Percentiles rank a stretch among this genome's conserved stretches.
phyloP scores from a whole-genome alignment of 148 eudicot species.

The Vaccinium myrtillus region DNA sequence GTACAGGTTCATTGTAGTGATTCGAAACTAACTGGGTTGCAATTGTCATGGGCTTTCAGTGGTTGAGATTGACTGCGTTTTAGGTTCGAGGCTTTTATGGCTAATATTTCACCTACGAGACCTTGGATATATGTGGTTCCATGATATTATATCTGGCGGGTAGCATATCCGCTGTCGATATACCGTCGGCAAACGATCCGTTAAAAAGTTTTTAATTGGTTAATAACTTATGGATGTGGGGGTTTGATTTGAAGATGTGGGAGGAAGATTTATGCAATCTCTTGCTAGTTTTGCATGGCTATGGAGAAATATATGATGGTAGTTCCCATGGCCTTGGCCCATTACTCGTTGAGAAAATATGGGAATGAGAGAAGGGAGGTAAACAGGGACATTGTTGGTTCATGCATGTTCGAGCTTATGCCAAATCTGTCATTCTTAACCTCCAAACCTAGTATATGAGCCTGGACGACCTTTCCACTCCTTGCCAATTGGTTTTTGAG shows the following conservation, averaged over 20 bases:
- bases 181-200: no score
- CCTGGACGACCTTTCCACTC: not conserved
- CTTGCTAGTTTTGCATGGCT: not conserved
- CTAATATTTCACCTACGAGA: no score
- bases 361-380: not conserved
- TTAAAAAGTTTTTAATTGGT: not conserved
- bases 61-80: no score
- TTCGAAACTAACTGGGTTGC: no score
- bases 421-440: not conserved
- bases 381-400: not conserved
- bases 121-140: no score
- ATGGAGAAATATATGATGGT: not conserved
- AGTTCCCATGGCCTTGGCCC: not conserved
- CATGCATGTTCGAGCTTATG: not conserved
- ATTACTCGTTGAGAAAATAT: not conserved
- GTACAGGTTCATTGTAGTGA: no score
- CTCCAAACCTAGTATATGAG: not conserved
- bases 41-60: no score
- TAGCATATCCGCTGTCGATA: no score
- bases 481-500: not conserved
- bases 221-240: not conserved
- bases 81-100: no score
- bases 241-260: not conserved
- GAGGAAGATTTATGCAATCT: not conserved
- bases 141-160: no score